phyloP scores from a whole-genome alignment of 2,329 filamentous ascomycete species.

The Talaromyces funiculosus region DNA sequence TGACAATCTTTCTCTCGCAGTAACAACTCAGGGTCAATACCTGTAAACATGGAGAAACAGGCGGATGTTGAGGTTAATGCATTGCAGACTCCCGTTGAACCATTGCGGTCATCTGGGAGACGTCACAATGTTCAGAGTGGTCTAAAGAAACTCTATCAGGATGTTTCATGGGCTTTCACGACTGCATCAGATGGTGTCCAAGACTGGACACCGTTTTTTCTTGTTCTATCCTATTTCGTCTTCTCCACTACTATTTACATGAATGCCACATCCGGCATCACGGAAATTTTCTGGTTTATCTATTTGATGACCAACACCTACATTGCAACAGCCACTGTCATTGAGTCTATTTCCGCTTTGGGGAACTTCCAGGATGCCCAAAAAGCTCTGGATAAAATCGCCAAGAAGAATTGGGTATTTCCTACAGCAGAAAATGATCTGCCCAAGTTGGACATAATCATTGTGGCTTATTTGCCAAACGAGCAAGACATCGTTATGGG shows the following conservation, averaged over 20 bases:
- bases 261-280: slow-evolving; percentile 31
- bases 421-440: slow-evolving; percentile 39
- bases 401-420: slow-evolving; percentile 38
- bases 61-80: slow-evolving; percentile 1
- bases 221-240: slow-evolving; percentile 39
- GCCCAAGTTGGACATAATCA: slow-evolving; percentile 42
- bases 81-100: background rate
- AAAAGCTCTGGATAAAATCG: slow-evolving; percentile 32
- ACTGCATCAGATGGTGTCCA: slow-evolving; percentile 14
- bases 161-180: slow-evolving; percentile 11
- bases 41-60: slow-evolving; percentile 11
- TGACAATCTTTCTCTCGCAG: background rate
- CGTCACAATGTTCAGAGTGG: slow-evolving; percentile 6
- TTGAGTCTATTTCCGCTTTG: slow-evolving; percentile 39
- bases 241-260: slow-evolving; percentile 40
- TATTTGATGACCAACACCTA: slow-evolving; percentile 43
- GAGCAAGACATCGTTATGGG: slow-evolving; percentile 48
- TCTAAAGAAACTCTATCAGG: slow-evolving; percentile 8
- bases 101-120: background rate
- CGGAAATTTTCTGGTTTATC: slow-evolving; percentile 41
- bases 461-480: slow-evolving; percentile 49
- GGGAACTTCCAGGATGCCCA: slow-evolving; percentile 32
- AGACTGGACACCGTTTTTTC: slow-evolving; percentile 39
- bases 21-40: background rate
- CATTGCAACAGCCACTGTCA: slow-evolving; percentile 38